phyloP scores from a whole-genome alignment of 2,329 filamentous ascomycete species.

The Tympanopsis confertula region DNA sequence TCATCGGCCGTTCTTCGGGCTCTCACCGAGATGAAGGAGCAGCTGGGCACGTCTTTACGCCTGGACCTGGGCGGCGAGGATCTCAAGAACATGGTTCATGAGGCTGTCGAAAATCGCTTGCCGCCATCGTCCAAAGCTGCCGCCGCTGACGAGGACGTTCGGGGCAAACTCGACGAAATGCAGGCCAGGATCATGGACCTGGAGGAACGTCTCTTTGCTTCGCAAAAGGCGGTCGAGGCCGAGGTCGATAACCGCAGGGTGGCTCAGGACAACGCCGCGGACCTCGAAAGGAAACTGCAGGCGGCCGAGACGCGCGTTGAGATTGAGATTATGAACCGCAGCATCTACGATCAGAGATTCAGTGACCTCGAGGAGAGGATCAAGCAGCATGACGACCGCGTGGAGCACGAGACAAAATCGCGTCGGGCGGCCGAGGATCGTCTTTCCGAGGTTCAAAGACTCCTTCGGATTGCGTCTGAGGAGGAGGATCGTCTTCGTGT shows the following conservation, averaged over 20 bases:
- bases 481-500: slow-evolving; percentile 59
- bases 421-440: slow-evolving; percentile 62
- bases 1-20: slow-evolving; percentile 50
- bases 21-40: slow-evolving; percentile 49
- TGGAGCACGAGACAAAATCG: slow-evolving; percentile 49
- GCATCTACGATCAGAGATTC: slow-evolving; percentile 46
- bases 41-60: slow-evolving; percentile 31
- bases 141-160: slow-evolving; percentile 36
- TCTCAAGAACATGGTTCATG: slow-evolving; percentile 50
- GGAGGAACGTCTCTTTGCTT: slow-evolving; percentile 34
- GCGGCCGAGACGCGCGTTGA: slow-evolving; percentile 46
- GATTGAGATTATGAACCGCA: slow-evolving; percentile 49
- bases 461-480: slow-evolving; percentile 58
- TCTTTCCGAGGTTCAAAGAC: slow-evolving; percentile 59
- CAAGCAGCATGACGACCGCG: slow-evolving; percentile 47
- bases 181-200: slow-evolving; percentile 47
- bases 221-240: slow-evolving; percentile 34
- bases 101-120: slow-evolving; percentile 46
- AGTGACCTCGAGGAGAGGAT: slow-evolving; percentile 60
- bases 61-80: slow-evolving; percentile 36
- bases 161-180: slow-evolving; percentile 43
- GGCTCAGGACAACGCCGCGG: slow-evolving; percentile 39
- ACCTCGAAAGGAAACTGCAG: slow-evolving; percentile 41
- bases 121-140: slow-evolving; percentile 32
- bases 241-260: slow-evolving; percentile 34